Evolutionary conservation across 352 stramenopile genomes (phyloP), one percentile per base, ranked within the genome.

Genomic region (Globisporangium splendens): DNA sequence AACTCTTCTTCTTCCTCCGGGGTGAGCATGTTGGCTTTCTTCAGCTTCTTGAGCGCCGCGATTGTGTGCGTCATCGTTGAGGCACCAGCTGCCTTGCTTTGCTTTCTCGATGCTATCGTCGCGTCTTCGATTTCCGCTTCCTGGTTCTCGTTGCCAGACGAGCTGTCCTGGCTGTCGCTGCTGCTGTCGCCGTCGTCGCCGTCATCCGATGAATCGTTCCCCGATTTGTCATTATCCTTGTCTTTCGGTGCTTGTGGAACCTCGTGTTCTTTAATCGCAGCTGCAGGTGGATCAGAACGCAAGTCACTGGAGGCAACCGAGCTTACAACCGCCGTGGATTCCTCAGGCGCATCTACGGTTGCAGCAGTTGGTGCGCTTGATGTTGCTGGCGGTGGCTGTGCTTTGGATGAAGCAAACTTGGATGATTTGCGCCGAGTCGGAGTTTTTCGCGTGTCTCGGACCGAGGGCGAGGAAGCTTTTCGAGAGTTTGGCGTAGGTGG

Each of bases 11-110:
- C 75, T 44, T 90, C 80, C 50, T 88, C 80, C 0, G 73, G 65
- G 0, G 68, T 83, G 11, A 90, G 55, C 63, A 90, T 69, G 20
- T 87, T 72, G 17, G 73, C 75, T 21, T 77, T 70, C 52, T 88
- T 86, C 6, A 88, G 70, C 43, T 90, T 90, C 57, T 81, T 83
- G 1, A 90, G 65, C 21, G 80, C 80, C 2, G 62, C 84, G 61
- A 90, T 75, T 2, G 80, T 79, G 8, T 70, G 70, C 1, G 75
- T 79, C 38, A 87, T 87, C 20, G 79, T 63, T 7, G 68, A 69
- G 14, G 64, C 72, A 5, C 43, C 57, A n/a, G 53, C 43, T 39
- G 20, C 44, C 33, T 52, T 53, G n/a, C 39, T 35, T 20, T 39
- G 28, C n/a, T 11, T 54, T 13, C 22, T 15, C 6, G 12, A 20